phyloP scores from a whole-genome alignment of 768 basidiomycete genomes.

The Boletus pseudo-olivaceus region DNA sequence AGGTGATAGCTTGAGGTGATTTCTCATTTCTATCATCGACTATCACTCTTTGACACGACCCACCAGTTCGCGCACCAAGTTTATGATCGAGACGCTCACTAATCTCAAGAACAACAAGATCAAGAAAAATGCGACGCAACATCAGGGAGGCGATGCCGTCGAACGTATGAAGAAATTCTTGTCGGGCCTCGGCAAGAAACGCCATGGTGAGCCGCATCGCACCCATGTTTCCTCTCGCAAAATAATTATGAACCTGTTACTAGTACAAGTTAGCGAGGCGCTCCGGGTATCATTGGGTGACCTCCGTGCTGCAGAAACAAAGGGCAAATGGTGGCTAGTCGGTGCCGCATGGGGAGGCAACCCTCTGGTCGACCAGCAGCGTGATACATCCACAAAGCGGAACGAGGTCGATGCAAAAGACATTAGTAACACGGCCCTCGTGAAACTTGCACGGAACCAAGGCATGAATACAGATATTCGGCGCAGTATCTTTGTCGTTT shows the following conservation, averaged over 20 bases:
- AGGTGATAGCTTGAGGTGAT: slow-evolving; percentile 50
- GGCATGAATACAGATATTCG: slow-evolving; percentile 99
- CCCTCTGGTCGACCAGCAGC: slow-evolving; percentile 74
- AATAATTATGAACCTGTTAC: background rate
- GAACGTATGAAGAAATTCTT: slow-evolving; percentile 90
- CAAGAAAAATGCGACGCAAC: slow-evolving; percentile 60
- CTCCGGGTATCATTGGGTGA: slow-evolving; percentile 84
- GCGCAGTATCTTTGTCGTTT: slow-evolving; percentile 83
- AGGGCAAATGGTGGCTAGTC: slow-evolving; percentile 98
- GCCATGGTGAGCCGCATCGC: slow-evolving; percentile 48
- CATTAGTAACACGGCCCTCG: slow-evolving; percentile 40
- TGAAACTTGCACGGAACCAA: slow-evolving; percentile 86
- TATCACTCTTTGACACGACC: background rate
- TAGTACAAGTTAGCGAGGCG: slow-evolving; percentile 82
- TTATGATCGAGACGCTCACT: slow-evolving; percentile 92
- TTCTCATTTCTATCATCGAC: background rate
- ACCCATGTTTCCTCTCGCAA: background rate
- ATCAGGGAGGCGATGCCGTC: slow-evolving; percentile 71
- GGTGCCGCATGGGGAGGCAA: slow-evolving; percentile 96
- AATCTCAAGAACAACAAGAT: slow-evolving; percentile 92
- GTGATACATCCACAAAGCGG: slow-evolving; percentile 19
- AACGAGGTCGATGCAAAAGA: slow-evolving; percentile 30
- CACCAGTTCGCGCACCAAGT: slow-evolving; percentile 79
- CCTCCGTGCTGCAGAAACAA: slow-evolving; percentile 75
- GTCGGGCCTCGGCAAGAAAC: slow-evolving; percentile 67